phyloP scores from a whole-genome alignment of 2,329 filamentous ascomycete species.

The Grosmannia clavigera region DNA sequence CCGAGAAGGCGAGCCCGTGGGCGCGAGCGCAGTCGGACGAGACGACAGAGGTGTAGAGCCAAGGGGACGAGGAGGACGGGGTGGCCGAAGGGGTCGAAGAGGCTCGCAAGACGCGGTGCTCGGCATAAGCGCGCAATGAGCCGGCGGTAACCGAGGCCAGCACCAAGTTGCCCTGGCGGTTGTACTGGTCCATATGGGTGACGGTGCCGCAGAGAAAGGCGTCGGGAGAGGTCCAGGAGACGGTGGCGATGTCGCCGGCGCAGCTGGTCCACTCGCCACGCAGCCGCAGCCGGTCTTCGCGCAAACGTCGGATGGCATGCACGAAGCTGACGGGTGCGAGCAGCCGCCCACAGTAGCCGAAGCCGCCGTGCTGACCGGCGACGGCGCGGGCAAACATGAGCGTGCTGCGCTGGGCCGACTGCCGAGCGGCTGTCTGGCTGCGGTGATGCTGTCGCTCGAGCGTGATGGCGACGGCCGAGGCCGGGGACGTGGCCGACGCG shows the following conservation, averaged over 20 bases:
- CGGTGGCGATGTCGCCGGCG: slow-evolving; percentile 47
- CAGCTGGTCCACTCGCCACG: slow-evolving; percentile 46
- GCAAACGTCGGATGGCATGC: slow-evolving; percentile 28
- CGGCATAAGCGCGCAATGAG: slow-evolving; percentile 36
- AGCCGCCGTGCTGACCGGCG: slow-evolving; percentile 24
- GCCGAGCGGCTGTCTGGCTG: slow-evolving; percentile 15
- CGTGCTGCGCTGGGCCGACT: slow-evolving; percentile 22
- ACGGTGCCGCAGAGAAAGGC: slow-evolving; percentile 50
- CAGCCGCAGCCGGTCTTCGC: slow-evolving; percentile 39
- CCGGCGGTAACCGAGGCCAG: slow-evolving; percentile 35
- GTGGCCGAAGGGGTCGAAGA: neutral
- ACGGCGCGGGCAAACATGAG: slow-evolving; percentile 38
- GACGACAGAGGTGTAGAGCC: slow-evolving; percentile 53
- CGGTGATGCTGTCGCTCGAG: slow-evolving; percentile 9
- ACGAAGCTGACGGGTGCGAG: slow-evolving; percentile 31
- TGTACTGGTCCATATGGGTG: slow-evolving; percentile 54
- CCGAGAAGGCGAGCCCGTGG: slow-evolving; percentile 39
- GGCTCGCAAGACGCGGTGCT: slow-evolving; percentile 41
- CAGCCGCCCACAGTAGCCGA: slow-evolving; percentile 4
- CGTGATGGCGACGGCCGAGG: slow-evolving; percentile 14
- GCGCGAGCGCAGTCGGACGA: slow-evolving; percentile 42
- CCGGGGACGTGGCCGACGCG: slow-evolving; percentile 7
- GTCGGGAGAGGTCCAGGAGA: slow-evolving; percentile 42
- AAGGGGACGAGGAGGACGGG: slow-evolving; percentile 30
- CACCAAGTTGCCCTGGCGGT: slow-evolving; percentile 49